Conservation (phyloP, 345 rosid species). For the sweet orange (Citrus sinensis) region DNA sequence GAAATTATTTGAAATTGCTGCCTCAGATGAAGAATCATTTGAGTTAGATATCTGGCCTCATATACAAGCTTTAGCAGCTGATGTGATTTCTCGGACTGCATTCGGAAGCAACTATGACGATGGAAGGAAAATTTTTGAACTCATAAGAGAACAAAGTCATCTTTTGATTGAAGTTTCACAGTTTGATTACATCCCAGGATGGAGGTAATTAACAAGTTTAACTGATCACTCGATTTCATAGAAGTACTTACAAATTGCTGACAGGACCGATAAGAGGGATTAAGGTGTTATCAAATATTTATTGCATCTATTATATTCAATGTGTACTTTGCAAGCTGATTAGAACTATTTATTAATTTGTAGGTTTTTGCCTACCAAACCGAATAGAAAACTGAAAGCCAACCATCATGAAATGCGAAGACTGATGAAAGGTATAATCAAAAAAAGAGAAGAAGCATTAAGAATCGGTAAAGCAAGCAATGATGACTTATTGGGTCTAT, state of each 20-base stretch:
- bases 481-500: constrained; percentile 41
- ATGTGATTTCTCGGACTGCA: constrained; percentile 26
- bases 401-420: constrained; percentile 28
- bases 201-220: constrained; percentile 29
- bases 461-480: constrained; percentile 25
- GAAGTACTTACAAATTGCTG: too few relatives aligned
- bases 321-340: not conserved
- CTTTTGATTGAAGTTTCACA: not conserved
- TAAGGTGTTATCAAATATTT: too few relatives aligned
- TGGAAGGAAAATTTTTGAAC: constrained; percentile 40
- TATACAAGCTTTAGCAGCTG: not conserved
- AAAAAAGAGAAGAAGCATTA: constrained; percentile 37
- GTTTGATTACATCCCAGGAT: constrained; percentile 34
- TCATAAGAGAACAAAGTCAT: constrained; percentile 21
- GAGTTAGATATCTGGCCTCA: not conserved
- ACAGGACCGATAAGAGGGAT: too few relatives aligned
- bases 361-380: constrained; percentile 46
- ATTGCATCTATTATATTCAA: too few relatives aligned
- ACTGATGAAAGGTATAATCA: constrained; percentile 27
- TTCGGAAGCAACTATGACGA: constrained; percentile 48
- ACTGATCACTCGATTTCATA: not conserved
- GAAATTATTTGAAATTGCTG: not conserved
- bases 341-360: not conserved
- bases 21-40: not conserved
- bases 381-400: constrained; percentile 37